These are phyloP conservation scores for Neurospora pannonica DNA, from an alignment of 495 filamentous ascomycete species.

Conservation along the genomic window DNA sequence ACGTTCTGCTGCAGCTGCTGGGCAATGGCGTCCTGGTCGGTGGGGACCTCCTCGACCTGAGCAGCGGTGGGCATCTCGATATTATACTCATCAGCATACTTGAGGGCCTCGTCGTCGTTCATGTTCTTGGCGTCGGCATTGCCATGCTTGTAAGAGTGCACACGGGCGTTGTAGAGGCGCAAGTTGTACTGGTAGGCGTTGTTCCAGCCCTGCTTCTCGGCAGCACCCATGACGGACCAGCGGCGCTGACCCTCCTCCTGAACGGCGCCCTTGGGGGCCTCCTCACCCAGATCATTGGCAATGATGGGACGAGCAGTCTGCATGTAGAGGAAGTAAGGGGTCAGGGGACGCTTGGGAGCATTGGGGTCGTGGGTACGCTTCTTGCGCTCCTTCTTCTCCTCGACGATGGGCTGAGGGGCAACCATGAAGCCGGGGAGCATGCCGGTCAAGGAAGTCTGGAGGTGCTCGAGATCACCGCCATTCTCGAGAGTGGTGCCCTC, in stretches of 20 bases:
- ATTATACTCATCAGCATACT: slow-evolving; percentile 45
- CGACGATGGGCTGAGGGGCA: slow-evolving; percentile 32
- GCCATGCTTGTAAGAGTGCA: slow-evolving; percentile 62
- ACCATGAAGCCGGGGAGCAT: slow-evolving; percentile 26
- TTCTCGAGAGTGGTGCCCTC: slow-evolving; percentile 44
- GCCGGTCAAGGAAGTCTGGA: slow-evolving; percentile 34
- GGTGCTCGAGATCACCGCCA: slow-evolving; percentile 41
- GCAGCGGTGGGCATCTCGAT: slow-evolving; percentile 34
- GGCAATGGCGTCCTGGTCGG: slow-evolving; percentile 49
- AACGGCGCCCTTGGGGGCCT: slow-evolving; percentile 66
- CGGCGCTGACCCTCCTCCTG: slow-evolving; percentile 71
- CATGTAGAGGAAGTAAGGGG: slow-evolving; percentile 91
- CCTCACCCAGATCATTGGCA: slow-evolving; percentile 59
- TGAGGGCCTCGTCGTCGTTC: slow-evolving; percentile 46
- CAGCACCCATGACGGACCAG: slow-evolving; percentile 65
- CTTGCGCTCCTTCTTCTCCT: slow-evolving; percentile 73
- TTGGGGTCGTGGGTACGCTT: slow-evolving; percentile 87
- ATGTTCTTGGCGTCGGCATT: slow-evolving; percentile 56
- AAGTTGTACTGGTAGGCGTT: slow-evolving; percentile 67
- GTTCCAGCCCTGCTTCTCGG: slow-evolving; percentile 70
- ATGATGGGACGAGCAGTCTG: slow-evolving; percentile 71
- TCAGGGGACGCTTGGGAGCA: slow-evolving; percentile 85
- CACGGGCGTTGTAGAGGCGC: slow-evolving; percentile 59
- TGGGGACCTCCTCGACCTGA: slow-evolving; percentile 40
- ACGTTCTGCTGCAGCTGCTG: slow-evolving; percentile 45